A percentile compares a stretch with the other conserved stretches of the same genome.
phyloP scores from a whole-genome alignment of 768 basidiomycete species.

The Grammothele lineata region DNA sequence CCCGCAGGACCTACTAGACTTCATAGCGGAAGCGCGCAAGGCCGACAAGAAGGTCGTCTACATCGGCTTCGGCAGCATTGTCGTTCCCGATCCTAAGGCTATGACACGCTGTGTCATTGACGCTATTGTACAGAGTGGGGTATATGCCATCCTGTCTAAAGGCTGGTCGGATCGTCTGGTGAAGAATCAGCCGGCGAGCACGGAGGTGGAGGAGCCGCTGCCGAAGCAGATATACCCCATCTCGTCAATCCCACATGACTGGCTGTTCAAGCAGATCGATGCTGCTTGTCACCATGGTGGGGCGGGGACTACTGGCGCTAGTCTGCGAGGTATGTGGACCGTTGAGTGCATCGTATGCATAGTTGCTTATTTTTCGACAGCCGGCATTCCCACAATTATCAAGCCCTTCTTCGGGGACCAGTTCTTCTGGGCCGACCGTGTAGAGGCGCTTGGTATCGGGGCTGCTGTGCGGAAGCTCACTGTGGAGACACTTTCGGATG shows the following conservation, averaged over 20 bases:
- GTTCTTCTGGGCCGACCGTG: slow-evolving; percentile 96
- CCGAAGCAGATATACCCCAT: slow-evolving; percentile 82
- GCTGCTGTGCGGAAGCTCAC: slow-evolving; percentile 85
- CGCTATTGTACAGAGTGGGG: slow-evolving; percentile 81
- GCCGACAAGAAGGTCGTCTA: slow-evolving; percentile 89
- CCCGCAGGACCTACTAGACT: slow-evolving; percentile 71
- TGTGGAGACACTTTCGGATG: slow-evolving; percentile 70
- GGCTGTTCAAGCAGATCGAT: slow-evolving; percentile 90
- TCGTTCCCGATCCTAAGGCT: slow-evolving; percentile 88
- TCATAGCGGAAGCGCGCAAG: slow-evolving; percentile 75
- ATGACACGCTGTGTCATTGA: slow-evolving; percentile 93
- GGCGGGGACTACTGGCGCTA: slow-evolving; percentile 94
- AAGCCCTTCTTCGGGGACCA: slow-evolving; percentile 98
- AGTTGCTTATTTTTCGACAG: slow-evolving; percentile 32
- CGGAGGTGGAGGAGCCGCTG: slow-evolving; percentile 64
- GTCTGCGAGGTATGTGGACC: slow-evolving; percentile 69
- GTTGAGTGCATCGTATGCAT: background rate
- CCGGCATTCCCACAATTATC: slow-evolving; percentile 93
- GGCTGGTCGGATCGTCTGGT: slow-evolving; percentile 93
- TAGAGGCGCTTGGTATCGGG: slow-evolving; percentile 94
- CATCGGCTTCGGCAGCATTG: slow-evolving; percentile 96
- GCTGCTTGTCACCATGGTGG: slow-evolving; percentile 99
- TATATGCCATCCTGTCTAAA: slow-evolving; percentile 91
- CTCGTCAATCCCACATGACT: slow-evolving; percentile 88
- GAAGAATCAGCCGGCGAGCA: slow-evolving; percentile 51